Conservation (phyloP, 208 protist species). For the Trichomonas vaginalis region DNA sequence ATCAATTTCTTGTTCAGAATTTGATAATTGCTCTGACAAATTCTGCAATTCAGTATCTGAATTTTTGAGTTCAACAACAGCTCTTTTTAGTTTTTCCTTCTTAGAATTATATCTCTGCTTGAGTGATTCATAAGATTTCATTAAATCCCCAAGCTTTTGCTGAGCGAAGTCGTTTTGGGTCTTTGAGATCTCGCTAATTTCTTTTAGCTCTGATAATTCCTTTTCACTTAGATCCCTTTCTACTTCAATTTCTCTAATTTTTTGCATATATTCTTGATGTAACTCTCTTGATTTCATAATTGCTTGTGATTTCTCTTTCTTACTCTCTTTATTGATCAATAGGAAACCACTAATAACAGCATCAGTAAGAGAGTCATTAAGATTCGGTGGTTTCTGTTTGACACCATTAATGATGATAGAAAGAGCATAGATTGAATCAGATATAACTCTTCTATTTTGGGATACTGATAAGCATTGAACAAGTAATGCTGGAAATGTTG, state of each 20-base stretch:
- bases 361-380: neutral
- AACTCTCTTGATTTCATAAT: neutral
- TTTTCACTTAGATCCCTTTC: neutral
- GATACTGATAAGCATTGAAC: neutral
- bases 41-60: neutral
- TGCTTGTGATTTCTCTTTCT: neutral
- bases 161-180: neutral
- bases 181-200: neutral
- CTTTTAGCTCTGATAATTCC: neutral
- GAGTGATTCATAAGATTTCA: neutral
- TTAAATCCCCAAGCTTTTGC: neutral
- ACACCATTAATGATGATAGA: neutral
- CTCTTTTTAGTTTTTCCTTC: neutral
- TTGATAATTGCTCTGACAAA: neutral
- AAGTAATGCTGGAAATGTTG: neutral
- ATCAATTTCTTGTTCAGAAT: neutral
- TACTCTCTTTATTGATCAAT: neutral
- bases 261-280: neutral
- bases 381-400: neutral
- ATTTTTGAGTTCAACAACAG: neutral
- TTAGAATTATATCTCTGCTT: neutral
- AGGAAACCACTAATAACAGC: neutral
- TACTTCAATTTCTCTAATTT: neutral
- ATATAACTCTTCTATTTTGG: neutral
- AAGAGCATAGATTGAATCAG: neutral